Conservation (phyloP, 176 grass and related monocot species). For the Paspalum vaginatum region DNA sequence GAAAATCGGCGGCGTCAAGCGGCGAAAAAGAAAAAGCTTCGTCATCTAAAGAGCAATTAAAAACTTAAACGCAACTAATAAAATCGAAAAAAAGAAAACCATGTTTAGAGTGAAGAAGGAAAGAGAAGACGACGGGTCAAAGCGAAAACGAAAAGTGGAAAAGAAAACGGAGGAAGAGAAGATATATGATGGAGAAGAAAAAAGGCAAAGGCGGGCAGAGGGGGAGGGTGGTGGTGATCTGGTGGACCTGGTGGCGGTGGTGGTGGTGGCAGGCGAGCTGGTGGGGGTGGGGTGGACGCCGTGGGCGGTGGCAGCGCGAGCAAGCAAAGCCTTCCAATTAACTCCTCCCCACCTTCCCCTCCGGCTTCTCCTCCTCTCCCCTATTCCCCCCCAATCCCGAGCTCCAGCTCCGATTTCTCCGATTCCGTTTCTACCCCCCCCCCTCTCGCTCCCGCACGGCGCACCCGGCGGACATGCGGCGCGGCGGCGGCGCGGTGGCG, state of each 20-base stretch:
- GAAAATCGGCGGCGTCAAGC: neutral
- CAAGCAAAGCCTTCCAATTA: constrained; percentile 54
- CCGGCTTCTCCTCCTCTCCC: neutral
- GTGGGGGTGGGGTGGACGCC: constrained; percentile 23
- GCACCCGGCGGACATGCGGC: constrained; percentile 33
- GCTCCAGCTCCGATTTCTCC: neutral
- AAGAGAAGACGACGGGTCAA: neutral
- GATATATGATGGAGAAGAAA: neutral
- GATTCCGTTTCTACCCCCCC: neutral
- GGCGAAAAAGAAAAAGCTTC: too few species aligned
- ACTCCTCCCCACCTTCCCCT: constrained; percentile 43
- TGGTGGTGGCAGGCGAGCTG: constrained; percentile 31
- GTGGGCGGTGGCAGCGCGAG: constrained; percentile 54
- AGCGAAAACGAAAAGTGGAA: neutral
- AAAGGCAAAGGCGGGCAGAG: neutral
- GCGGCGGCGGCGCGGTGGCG: constrained; percentile 17
- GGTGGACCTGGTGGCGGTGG: neutral
- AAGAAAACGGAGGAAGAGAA: neutral
- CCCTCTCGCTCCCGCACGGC: neutral
- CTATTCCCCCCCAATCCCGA: constrained; percentile 22
- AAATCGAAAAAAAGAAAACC: neutral
- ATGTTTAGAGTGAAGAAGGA: neutral
- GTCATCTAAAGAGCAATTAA: neutral
- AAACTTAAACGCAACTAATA: neutral
- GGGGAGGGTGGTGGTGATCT: neutral